Evolutionary conservation across 768 basidiomycete species (phyloP), one percentile per base, ranked within the genome.

Genomic region (Postia placenta): DNA sequence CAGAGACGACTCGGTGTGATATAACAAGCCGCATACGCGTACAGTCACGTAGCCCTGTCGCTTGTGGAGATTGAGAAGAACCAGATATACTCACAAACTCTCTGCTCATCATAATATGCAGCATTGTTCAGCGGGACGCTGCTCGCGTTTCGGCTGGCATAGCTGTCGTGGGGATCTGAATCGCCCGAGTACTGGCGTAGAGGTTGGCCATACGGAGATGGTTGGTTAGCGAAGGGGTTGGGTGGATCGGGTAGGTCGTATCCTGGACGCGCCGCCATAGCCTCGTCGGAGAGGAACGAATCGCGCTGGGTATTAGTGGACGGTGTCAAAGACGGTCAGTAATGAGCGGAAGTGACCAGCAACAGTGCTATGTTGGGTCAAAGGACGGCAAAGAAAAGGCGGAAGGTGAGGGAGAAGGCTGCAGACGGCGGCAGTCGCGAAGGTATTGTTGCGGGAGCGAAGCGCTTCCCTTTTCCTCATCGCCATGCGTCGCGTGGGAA

Each of bases 261-360:
- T 52, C 64, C 64, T 50, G 63, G 65, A 53, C 62, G 64, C 33
- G 57, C 61, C 44, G 67, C 67, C 68, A 69, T 69, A 54, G 42
- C 15, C n/a, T n/a, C n/a, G n/a, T n/a, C n/a, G 38, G 44, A 46
- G n/a, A 45, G 22, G 52, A 50, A 39, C 37, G 47, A 41, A 38
- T 39, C 20, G 48, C 45, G 39, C 27, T 44, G 49, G 46, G 45
- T 48, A 47, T 47, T 45, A 28, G 51, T 48, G 47, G 27, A 28
- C 26, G 45, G 39, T 50, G 51, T 37, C 35, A 43, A 27, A 41
- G 42, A 42, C 22, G 28, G 42, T 42, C 30, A 44, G 19, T 51
- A 56, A 63, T 48, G 52, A 56, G 53, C 47, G 45, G 60, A 57
- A 59, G 55, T 47, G 62, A 61, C 62, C 62, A 45, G 51, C 62